Conservation (phyloP, 768 basidiomycete genomes). For the Mycena maculata region DNA sequence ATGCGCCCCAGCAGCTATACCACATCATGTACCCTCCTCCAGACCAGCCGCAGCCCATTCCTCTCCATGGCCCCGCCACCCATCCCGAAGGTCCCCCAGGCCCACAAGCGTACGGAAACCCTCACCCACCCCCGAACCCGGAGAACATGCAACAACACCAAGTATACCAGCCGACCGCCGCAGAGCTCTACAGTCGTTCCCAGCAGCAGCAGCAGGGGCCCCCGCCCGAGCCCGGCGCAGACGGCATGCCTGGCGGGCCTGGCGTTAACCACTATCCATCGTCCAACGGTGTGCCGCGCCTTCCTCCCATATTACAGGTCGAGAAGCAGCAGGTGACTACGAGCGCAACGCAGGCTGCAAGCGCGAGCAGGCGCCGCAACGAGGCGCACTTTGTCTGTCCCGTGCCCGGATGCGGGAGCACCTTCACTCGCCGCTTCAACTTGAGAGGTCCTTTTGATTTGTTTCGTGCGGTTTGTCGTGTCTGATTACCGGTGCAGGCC, state of each 20-base stretch:
- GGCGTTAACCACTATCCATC: slow-evolving; percentile 68
- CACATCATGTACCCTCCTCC: slow-evolving; percentile 16
- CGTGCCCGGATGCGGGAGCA: slow-evolving; percentile 94
- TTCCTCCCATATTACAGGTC: slow-evolving; percentile 90
- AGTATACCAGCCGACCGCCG: slow-evolving; percentile 65
- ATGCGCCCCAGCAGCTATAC: slow-evolving; percentile 42
- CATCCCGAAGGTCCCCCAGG: slow-evolving; percentile 57
- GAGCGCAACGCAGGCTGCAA: slow-evolving; percentile 91
- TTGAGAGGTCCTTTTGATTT: slow-evolving; percentile 67
- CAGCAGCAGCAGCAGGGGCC: slow-evolving; percentile 48
- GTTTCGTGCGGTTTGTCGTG: slow-evolving; percentile 10
- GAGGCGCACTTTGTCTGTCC: slow-evolving; percentile 95
- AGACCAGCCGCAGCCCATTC: slow-evolving; percentile 53
- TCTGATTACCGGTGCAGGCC: slow-evolving; percentile 61
- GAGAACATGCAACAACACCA: slow-evolving; percentile 36
- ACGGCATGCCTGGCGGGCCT: slow-evolving; percentile 51
- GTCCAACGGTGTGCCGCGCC: slow-evolving; percentile 61
- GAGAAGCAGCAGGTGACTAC: slow-evolving; percentile 97
- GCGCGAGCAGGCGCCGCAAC: slow-evolving; percentile 88
- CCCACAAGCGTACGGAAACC: slow-evolving; percentile 52
- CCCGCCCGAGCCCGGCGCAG: slow-evolving; percentile 49
- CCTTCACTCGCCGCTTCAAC: slow-evolving; percentile 96
- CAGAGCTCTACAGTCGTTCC: slow-evolving; percentile 64
- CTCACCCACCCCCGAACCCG: slow-evolving; percentile 50
- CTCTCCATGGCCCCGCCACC: slow-evolving; percentile 54